Conservation (phyloP, 2,329 filamentous ascomycete species). For the Fusarium sp. region DNA sequence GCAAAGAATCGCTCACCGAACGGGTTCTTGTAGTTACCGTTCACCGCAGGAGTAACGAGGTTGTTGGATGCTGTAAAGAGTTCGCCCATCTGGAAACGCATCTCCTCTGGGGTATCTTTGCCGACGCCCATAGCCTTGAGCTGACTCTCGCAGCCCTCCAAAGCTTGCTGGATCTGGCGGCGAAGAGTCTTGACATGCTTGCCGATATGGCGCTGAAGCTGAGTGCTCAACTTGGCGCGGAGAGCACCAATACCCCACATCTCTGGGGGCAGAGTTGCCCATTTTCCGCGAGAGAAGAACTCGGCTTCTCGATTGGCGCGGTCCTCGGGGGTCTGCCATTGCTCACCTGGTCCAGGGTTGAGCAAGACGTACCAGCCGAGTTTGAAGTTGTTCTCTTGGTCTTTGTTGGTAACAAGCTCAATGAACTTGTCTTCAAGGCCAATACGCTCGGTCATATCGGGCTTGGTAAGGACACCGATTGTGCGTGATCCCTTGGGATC, state of each 20-base stretch:
- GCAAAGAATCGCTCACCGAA: constrained; percentile 64
- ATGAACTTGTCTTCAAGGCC: constrained; percentile 66
- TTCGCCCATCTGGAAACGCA: constrained; percentile 65
- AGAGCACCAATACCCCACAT: constrained; percentile 61
- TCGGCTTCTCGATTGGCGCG: constrained; percentile 58
- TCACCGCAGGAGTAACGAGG: constrained; percentile 64
- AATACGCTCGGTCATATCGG: constrained; percentile 64
- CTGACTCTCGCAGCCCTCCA: constrained; percentile 62
- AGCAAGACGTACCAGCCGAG: constrained; percentile 65
- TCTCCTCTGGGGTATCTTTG: constrained; percentile 65
- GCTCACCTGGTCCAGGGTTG: constrained; percentile 61
- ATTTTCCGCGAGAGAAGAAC: constrained; percentile 63
- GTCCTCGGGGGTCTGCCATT: constrained; percentile 57
- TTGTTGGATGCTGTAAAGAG: constrained; percentile 65
- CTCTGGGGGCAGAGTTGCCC: constrained; percentile 59
- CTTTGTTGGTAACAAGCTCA: constrained; percentile 63
- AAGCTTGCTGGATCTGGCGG: constrained; percentile 62
- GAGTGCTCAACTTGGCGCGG: constrained; percentile 61
- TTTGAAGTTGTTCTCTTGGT: constrained; percentile 62
- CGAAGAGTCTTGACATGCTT: constrained; percentile 63
- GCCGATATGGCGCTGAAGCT: constrained; percentile 64
- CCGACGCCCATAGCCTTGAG: constrained; percentile 63
- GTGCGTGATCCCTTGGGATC: constrained; percentile 62
- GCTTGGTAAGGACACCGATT: constrained; percentile 65
- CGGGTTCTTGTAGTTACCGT: constrained; percentile 67